Percentiles rank a stretch among this genome's conserved stretches.
Evolutionary conservation across 2,329 filamentous ascomycete genomes (phyloP).

Genomic region (Trichophaea hybrida): DNA sequence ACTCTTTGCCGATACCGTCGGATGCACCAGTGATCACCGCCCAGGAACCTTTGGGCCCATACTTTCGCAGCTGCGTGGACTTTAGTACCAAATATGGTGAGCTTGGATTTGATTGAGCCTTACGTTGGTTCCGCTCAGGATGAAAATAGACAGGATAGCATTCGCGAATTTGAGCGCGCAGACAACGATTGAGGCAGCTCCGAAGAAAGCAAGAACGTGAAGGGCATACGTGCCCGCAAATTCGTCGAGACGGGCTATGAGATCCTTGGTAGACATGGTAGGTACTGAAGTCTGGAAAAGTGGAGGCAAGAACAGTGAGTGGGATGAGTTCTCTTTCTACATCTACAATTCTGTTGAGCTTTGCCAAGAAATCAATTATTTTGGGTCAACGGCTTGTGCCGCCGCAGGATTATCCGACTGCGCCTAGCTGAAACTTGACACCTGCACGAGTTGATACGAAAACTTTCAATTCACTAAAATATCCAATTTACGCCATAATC

Average conservation of each 20-base stretch:
- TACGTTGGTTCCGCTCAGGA: constrained; percentile 51
- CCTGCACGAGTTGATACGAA: neutral
- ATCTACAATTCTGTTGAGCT: too few species aligned
- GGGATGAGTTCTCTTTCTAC: too few species aligned
- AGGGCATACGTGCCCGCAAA: neutral
- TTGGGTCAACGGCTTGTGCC: too few species aligned
- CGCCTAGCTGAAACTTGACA: too few species aligned
- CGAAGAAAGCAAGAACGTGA: constrained; percentile 1
- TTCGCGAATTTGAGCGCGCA: constrained; percentile 13
- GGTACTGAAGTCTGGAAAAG: neutral
- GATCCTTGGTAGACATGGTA: neutral
- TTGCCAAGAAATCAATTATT: too few species aligned
- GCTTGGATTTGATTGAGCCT: constrained; percentile 25
- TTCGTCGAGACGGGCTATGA: neutral
- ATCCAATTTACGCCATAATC: neutral
- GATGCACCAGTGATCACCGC: constrained; percentile 89
- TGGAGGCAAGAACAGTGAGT: neutral
- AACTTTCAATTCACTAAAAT: neutral
- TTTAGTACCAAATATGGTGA: neutral
- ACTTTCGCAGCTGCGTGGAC: constrained; percentile 59
- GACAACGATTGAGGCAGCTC: constrained; percentile 13
- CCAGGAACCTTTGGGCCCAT: constrained; percentile 85
- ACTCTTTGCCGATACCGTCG: constrained; percentile 94
- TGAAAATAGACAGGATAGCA: constrained; percentile 48
- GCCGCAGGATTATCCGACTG: too few species aligned